Conservation (phyloP, 176 grass and related monocot genomes). For the Pontederia paniculata region DNA sequence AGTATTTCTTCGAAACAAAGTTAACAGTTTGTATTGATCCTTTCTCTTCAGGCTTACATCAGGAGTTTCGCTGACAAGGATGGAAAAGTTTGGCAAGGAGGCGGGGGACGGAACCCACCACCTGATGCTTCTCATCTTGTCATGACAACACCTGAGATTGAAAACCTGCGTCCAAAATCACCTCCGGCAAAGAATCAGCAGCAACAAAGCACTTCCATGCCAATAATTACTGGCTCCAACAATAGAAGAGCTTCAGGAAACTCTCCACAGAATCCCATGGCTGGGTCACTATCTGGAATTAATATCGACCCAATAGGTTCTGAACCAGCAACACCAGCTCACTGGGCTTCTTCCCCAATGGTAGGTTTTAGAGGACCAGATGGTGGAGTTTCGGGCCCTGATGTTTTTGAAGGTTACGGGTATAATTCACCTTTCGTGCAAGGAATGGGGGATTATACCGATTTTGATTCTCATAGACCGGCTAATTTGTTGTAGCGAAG, state of each 20-base stretch:
- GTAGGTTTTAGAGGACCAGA: conserved; percentile 30
- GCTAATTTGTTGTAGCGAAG: conserved; percentile 28
- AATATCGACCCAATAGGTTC: conserved; percentile 5
- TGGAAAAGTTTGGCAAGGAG: conserved; percentile 90
- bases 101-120: conserved; percentile 82
- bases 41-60: conserved; percentile 38
- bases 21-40: neutral
- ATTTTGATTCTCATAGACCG: conserved; percentile 19
- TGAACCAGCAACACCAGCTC: conserved; percentile 21
- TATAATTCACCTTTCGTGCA: conserved; percentile 28
- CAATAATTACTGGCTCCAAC: conserved; percentile 23
- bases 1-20: no score
- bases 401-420: conserved; percentile 32
- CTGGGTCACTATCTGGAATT: neutral
- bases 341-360: conserved; percentile 29
- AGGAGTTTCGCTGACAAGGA: conserved; percentile 59
- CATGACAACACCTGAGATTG: conserved; percentile 80
- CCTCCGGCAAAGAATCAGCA: conserved; percentile 59
- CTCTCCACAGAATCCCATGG: conserved; percentile 19
- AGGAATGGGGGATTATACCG: conserved; percentile 18
- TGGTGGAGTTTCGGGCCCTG: conserved; percentile 6
- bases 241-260: conserved; percentile 32
- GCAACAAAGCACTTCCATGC: conserved; percentile 20
- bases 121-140: conserved; percentile 80
- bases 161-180: conserved; percentile 68